Base-by-base conservation (phyloP, 768 basidiomycete genomes). In the Paxillus ammoniavirescens region DNA sequence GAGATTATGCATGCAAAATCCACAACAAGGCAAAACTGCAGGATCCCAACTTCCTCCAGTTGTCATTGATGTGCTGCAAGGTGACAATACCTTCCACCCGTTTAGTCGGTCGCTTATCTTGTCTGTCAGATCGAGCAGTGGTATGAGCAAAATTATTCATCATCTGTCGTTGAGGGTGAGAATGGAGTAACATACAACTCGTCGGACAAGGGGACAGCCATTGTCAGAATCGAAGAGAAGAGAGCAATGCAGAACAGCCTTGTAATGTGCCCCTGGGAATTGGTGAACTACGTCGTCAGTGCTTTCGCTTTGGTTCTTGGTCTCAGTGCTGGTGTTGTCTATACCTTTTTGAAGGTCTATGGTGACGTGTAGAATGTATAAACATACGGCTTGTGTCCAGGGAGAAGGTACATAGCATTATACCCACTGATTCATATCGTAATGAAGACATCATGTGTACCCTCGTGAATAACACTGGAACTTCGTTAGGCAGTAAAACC, bases 101-200 rank as follows among this genome's bases (percentile, higher is more conserved):
- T 61, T 44, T 9, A 12, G 15, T 47, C 17, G 58, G 35, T 56
- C 53, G 61, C 53, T 50, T 50, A 8, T 26, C 8, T 44, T 36
- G 60, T 23, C 57, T 56, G 47, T 18, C 62, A 87, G 92, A 91
- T 98, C 68, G 95, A 98, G 62, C 83, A 86, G 72, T 98, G 96
- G 96, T 84, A 76, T 53, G 96, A 98, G 71, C 89, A 86, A 61
- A 79, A 95, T 70, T 99, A 91, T 74, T 96, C 96, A 2, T 91
- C 93, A 3, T 97, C 96, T 76, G 82, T 99, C 42, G n/a, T 59
- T 1, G 53, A 64, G 23, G 60, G 58, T 9, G 45, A 59, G 26
- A 46, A 56, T 4, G 62, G 66, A 1, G 59, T 71, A 31, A 59
- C 69, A 2, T 75, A 82, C 57, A 72, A 86, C 65, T 63, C 75